Conservation (phyloP, 371 early-diverging fungal species). For the Rhizopus arrhizus region DNA sequence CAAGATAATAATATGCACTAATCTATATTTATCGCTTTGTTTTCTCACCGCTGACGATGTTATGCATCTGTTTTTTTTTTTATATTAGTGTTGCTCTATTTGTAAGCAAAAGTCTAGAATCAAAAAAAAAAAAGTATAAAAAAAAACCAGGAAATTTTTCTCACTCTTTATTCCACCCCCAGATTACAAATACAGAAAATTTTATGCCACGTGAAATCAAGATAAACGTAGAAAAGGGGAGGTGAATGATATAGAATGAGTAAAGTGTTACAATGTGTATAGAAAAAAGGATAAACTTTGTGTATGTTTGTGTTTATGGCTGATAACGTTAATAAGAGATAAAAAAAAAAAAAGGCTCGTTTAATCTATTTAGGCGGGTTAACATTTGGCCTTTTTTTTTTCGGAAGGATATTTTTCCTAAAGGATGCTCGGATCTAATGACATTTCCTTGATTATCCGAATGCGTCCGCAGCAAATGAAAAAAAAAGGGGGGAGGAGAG, state of each 20-base stretch:
- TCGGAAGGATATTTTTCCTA: conserved; percentile 1
- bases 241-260: background rate
- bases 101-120: too few species aligned
- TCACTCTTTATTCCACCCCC: background rate
- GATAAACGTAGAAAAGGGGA: background rate
- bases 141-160: background rate
- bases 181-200: background rate
- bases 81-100: too few species aligned
- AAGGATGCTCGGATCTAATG: background rate
- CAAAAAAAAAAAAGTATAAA: too few species aligned
- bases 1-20: too few species aligned
- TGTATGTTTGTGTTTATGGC: background rate
- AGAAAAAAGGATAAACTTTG: background rate
- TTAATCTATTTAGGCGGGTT: background rate
- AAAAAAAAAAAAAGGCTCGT: background rate
- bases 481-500: too few species aligned
- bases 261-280: background rate
- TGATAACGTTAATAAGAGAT: background rate
- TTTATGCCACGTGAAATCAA: background rate
- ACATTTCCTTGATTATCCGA: conserved; percentile 8
- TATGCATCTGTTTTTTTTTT: too few species aligned
- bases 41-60: too few species aligned
- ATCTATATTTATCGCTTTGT: too few species aligned
- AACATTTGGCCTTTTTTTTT: background rate
- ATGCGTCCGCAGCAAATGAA: conserved; percentile 2